Evolutionary conservation across 2,329 filamentous ascomycete genomes (phyloP).

Genomic region (Rhynchosporium agropyri): DNA sequence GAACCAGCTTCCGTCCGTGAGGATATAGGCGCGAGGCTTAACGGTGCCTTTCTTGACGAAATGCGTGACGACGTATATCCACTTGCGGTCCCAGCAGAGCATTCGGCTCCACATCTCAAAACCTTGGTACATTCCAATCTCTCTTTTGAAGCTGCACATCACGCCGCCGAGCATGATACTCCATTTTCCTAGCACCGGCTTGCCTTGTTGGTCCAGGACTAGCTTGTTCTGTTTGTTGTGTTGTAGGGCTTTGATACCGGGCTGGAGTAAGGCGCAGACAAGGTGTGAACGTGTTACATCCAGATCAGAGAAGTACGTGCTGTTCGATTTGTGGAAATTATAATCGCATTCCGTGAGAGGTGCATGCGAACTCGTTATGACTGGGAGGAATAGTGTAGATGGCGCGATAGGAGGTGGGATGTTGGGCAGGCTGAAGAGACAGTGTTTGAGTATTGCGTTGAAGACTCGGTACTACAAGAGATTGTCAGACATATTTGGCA

Average conservation of each 20-base stretch:
- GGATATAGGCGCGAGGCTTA: slow-evolving; percentile 51
- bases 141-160: slow-evolving; percentile 71
- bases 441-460: slow-evolving; percentile 50
- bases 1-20: slow-evolving; percentile 47
- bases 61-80: slow-evolving; percentile 76
- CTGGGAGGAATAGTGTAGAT: slow-evolving; percentile 59
- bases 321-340: slow-evolving; percentile 73
- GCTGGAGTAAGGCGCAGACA: slow-evolving; percentile 67
- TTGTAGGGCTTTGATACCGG: slow-evolving; percentile 56
- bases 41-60: slow-evolving; percentile 67
- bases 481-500: neutral
- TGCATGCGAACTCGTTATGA: slow-evolving; percentile 60
- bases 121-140: slow-evolving; percentile 68
- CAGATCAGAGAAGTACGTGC: slow-evolving; percentile 70
- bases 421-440: slow-evolving; percentile 46
- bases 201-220: slow-evolving; percentile 48
- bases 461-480: slow-evolving; percentile 48
- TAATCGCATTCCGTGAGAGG: slow-evolving; percentile 69
- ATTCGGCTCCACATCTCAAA: slow-evolving; percentile 77
- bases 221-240: slow-evolving; percentile 53
- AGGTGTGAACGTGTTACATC: slow-evolving; percentile 79
- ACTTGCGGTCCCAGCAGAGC: slow-evolving; percentile 78
- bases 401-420: slow-evolving; percentile 42
- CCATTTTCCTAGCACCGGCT: slow-evolving; percentile 56
- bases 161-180: slow-evolving; percentile 73